Conservation (phyloP, 495 filamentous ascomycete genomes). For the Hyaloscypha bicolor region DNA sequence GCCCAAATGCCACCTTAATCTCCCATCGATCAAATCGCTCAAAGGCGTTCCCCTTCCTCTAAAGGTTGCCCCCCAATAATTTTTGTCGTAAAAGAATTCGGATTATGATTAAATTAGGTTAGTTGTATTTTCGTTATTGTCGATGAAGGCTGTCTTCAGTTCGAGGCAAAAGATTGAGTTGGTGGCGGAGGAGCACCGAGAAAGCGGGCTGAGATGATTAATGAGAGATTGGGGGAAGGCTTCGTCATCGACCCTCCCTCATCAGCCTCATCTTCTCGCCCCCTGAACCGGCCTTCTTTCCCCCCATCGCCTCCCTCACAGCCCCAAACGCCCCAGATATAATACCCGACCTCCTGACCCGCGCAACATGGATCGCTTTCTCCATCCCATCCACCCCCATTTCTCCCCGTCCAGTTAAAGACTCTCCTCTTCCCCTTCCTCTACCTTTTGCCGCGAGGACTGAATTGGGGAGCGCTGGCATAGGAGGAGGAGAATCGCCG, state of each 20-base stretch:
- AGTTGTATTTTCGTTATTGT: too few relatives aligned
- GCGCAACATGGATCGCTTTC: not conserved
- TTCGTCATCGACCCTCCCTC: not conserved
- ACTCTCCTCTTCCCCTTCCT: not conserved
- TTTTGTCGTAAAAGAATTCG: too few relatives aligned
- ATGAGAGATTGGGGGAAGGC: too few relatives aligned
- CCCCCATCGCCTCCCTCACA: slow-evolving; percentile 4
- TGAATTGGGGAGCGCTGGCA: not conserved
- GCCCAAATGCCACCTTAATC: too few relatives aligned
- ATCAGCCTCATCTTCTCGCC: not conserved
- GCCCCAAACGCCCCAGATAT: slow-evolving; percentile 9
- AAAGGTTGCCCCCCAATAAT: too few relatives aligned
- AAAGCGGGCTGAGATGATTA: too few relatives aligned
- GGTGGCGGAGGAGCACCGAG: too few relatives aligned
- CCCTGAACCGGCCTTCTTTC: not conserved
- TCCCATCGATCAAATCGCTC: not conserved
- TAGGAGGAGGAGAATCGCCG: not conserved
- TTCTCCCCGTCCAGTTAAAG: not conserved
- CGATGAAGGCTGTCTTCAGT: too few relatives aligned
- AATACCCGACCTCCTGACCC: not conserved
- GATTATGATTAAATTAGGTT: too few relatives aligned
- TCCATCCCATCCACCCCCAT: not conserved
- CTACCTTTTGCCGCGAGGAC: too few relatives aligned
- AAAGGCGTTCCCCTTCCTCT: not conserved
- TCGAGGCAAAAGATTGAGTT: too few relatives aligned